Base-by-base conservation (phyloP, 441 rosid species). In the Capsella rubella region DNA sequence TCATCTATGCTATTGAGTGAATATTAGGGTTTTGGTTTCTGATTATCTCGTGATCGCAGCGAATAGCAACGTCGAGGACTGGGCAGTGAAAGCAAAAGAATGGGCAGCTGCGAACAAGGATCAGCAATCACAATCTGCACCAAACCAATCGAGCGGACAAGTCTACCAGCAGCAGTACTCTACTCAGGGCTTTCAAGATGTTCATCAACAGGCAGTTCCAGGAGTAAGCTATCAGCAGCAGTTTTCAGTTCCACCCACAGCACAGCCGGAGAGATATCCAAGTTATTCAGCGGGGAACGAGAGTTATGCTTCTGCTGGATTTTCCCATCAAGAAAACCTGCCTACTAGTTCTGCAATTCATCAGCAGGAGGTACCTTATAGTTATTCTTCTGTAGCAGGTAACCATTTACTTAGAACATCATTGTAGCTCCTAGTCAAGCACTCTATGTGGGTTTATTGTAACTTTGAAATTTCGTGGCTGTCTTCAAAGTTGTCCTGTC, bases 281-380 rank as follows among this genome's bases (percentile, higher is more conserved):
- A 69, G 84, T 45, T 85, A 82, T 78, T 21, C 76, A 49, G 68
- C 79, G 43, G 86, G 82, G 65, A 87, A 80, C 79, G 90, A 89
- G 73, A 70, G 73, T 58, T 71, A 80, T 65, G 74, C 83, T 5
- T 83, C 69, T 58, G 67, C 72, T 47, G 82, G 83, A 58, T 76
- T 81, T 72, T 55, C 77, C 51, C 86, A 71, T 76, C 88, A 82
- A 81, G 84, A 83, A 74, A 80, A 78, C 71, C 49, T 73, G 65
- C 76, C 86, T 69, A 69, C 88, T 74, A 75, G 80, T 81, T 82
- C 91, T 69, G 82, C 82, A 82, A 84, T 84, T 89, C 92, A 85
- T 90, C 93, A 77, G 97, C 99, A 91, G 97, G 99, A 96, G 98
- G 99, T 93, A 96, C 91, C 99, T 96, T 96, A 91, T 93, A 90